phyloP scores from a whole-genome alignment of 129 eudicot genomes.

The Escallonia rubra region DNA sequence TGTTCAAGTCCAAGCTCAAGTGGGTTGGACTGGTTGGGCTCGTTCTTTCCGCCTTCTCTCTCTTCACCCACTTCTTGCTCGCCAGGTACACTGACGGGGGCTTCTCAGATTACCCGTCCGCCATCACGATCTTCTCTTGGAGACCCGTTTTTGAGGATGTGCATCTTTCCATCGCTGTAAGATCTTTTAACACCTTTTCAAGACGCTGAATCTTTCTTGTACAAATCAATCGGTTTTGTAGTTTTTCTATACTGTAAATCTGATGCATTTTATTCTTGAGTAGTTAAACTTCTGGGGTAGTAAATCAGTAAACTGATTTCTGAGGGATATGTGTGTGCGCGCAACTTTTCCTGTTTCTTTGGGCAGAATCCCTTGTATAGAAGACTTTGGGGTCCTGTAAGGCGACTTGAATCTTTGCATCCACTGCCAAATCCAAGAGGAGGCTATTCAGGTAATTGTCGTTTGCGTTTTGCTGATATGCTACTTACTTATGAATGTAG shows the following conservation, averaged over 20 bases:
- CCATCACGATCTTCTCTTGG: constrained; percentile 86
- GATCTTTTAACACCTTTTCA: constrained; percentile 12
- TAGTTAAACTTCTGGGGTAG: not conserved
- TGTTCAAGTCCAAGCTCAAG: constrained; percentile 68
- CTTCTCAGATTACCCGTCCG: constrained; percentile 50
- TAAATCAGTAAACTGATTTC: not conserved
- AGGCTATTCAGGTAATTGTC: constrained; percentile 61
- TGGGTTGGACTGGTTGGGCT: constrained; percentile 79
- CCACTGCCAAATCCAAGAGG: constrained; percentile 83
- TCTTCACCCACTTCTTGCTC: constrained; percentile 75
- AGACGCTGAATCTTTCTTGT: constrained; percentile 3
- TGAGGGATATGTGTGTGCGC: not conserved
- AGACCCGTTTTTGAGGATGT: constrained; percentile 68
- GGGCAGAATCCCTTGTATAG: constrained; percentile 65
- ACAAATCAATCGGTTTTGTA: not conserved
- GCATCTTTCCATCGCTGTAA: constrained; percentile 74
- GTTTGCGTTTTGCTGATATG: constrained; percentile 1
- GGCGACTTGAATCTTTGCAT: constrained; percentile 67
- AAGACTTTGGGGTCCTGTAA: constrained; percentile 97
- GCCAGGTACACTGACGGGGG: constrained; percentile 65
- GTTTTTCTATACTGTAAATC: not conserved
- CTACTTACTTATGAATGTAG: not conserved
- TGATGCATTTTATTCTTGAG: no score
- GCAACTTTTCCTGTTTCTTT: not conserved
- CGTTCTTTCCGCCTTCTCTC: constrained; percentile 77